Evolutionary conservation across 129 eudicot genomes (phyloP), one percentile per base, ranked within the genome.

Genomic region (Escallonia rubra): DNA sequence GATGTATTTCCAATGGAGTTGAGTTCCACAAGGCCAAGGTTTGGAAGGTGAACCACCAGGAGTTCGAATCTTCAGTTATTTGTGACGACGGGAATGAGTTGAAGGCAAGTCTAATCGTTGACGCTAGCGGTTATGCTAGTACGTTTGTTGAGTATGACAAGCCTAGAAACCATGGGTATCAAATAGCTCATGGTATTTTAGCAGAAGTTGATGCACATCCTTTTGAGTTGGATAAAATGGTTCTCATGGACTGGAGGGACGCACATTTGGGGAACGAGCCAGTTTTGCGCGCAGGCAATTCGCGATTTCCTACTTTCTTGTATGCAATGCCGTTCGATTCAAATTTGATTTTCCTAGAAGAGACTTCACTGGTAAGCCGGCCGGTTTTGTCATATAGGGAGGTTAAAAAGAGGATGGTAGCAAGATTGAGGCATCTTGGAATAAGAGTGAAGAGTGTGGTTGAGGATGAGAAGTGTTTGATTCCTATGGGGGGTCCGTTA

Each of bases 191-290:
- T 79, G 96, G 96, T 6, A 81, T 89, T 43, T 64, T 89, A 57
- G 96, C 94, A 11, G 83, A 86, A 72, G 96, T 89, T 16, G 88
- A 89, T 42, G 48, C 58, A 13, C 96, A 89, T 61, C 96, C 96
- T 2, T 89, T 83, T 81, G 96, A 89, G 67, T 70, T 89, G 52
- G 96, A 89, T 60, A 89, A 83, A 60, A 89, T 89, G 88, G 65
- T 89, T 54, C 83, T 89, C 10, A 89, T 89, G 96, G 96, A 89
- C 74, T 89, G 93, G 93, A 86, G 90, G 69, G 90, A 89, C 70
- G 81, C 96, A 3, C 96, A 89, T 76, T 61, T 89, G 7, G 94
- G 94, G 46, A 89, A 89, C 63, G 96, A 89, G 77, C 96, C 96
- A 2, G 7, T 16, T n/a, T 62, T 89, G 11, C 84, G 94, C 6